These are phyloP conservation scores for Colletotrichum higginsianum DNA, from an alignment of 2,329 filamentous ascomycete genomes.

Conservation along the genomic window DNA sequence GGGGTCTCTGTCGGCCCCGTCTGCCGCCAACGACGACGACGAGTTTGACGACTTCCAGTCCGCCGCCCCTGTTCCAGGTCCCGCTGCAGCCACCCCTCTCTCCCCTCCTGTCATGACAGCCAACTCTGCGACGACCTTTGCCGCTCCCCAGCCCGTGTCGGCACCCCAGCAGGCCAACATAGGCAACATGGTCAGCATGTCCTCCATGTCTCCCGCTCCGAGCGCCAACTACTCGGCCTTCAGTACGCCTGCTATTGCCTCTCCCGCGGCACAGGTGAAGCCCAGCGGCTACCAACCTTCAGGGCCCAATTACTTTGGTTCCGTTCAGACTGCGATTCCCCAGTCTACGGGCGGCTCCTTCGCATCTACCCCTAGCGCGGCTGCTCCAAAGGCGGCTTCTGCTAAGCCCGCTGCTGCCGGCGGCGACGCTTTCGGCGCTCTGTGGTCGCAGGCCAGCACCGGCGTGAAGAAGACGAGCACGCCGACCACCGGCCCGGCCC, in stretches of 20 bases:
- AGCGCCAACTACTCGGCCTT: constrained; percentile 76
- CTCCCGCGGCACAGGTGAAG: constrained; percentile 64
- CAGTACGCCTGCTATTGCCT: constrained; percentile 60
- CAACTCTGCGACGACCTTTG: constrained; percentile 76
- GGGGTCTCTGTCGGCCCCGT: constrained; percentile 58
- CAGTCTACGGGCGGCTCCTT: constrained; percentile 46
- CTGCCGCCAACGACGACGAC: constrained; percentile 70
- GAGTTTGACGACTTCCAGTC: constrained; percentile 99
- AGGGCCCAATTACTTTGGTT: constrained; percentile 96
- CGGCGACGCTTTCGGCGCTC: constrained; percentile 89
- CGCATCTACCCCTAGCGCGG: constrained; percentile 50
- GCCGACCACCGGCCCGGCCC: constrained; percentile 78
- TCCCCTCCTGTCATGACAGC: constrained; percentile 66
- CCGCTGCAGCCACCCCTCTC: constrained; percentile 62
- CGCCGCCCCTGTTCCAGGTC: constrained; percentile 71
- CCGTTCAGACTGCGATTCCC: constrained; percentile 69
- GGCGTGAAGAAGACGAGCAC: constrained; percentile 82
- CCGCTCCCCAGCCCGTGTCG: constrained; percentile 87
- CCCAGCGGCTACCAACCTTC: constrained; percentile 79
- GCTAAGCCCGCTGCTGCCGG: constrained; percentile 72
- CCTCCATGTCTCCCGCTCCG: constrained; percentile 83
- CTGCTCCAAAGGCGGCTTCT: constrained; percentile 64
- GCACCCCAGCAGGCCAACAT: constrained; percentile 85
- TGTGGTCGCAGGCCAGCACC: constrained; percentile 84
- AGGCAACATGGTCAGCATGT: constrained; percentile 83